phyloP scores from a whole-genome alignment of 2,329 filamentous ascomycete species.

The Sarocladium kiliense region DNA sequence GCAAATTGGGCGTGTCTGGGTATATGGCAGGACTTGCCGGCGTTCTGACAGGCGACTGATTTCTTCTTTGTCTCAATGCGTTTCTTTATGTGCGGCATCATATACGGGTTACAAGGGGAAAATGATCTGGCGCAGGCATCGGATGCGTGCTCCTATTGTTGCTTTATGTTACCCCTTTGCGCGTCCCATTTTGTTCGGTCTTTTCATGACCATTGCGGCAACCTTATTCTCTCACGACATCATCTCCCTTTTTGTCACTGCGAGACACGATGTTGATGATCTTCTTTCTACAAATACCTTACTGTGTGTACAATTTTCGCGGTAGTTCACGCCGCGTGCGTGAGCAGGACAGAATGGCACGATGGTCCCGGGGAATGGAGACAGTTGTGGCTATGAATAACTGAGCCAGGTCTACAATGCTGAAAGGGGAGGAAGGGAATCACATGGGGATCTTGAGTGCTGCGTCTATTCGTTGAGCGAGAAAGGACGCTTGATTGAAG shows the following conservation, averaged over 20 bases:
- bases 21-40: neutral
- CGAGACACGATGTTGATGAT: neutral
- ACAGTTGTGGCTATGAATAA: conserved; percentile 8
- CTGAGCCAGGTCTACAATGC: neutral
- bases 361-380: too few species aligned
- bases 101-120: neutral
- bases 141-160: neutral
- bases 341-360: too few species aligned
- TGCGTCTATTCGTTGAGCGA: neutral
- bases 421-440: neutral
- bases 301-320: conserved; percentile 1
- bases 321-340: neutral
- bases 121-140: conserved; percentile 1
- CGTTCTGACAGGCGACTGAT: neutral
- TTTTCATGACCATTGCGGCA: too few species aligned
- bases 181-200: too few species aligned
- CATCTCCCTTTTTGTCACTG: too few species aligned
- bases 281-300: neutral
- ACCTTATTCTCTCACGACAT: too few species aligned
- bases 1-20: neutral
- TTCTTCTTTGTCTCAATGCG: neutral
- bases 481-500: neutral
- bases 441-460: neutral
- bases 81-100: neutral
- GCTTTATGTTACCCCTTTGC: neutral